phyloP scores from a whole-genome alignment of 768 basidiomycete species.

The Auricularia heimuer region DNA sequence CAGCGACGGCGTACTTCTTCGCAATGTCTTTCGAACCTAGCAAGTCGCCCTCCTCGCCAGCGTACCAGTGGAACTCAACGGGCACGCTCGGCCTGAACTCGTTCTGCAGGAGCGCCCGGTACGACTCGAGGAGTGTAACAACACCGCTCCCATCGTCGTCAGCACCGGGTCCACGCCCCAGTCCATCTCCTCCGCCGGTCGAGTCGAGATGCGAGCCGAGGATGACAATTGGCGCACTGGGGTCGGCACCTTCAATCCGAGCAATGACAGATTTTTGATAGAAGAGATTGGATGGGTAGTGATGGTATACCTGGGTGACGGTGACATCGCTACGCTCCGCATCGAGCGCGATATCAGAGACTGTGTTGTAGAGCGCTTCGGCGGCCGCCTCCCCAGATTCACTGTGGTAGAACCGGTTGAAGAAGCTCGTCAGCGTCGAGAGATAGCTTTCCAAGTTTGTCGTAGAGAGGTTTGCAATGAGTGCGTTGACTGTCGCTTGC shows the following conservation, averaged over 20 bases:
- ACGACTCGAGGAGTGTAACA: conserved; percentile 7
- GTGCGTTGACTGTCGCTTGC: neutral
- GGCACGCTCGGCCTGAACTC: conserved; percentile 3
- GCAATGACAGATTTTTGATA: conserved; percentile 4
- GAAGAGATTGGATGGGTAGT: neutral
- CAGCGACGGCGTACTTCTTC: conserved; percentile 22
- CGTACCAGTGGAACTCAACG: conserved; percentile 16
- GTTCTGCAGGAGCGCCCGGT: conserved; percentile 3
- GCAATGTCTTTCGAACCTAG: conserved; percentile 27
- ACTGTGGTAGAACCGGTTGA: neutral
- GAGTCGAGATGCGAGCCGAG: conserved; percentile 87
- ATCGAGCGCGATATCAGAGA: neutral
- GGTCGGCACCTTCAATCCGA: conserved; percentile 3
- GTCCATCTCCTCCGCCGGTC: neutral
- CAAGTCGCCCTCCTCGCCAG: conserved; percentile 14
- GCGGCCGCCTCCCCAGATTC: neutral
- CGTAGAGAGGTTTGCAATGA: neutral
- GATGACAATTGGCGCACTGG: conserved; percentile 32
- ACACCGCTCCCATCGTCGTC: conserved; percentile 6
- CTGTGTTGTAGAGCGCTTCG: neutral
- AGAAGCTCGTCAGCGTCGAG: neutral
- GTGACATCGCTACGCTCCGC: neutral
- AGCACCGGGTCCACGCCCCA: conserved; percentile 4
- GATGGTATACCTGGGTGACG: neutral
- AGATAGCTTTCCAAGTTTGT: neutral